Evolutionary conservation across 176 grass and related monocot genomes (phyloP).

Genomic region (Triticum aestivum): IWGSC_CS_RefSeq_v2.1 NC_057796.1:167309337-167309836

Average conservation of each 20-base stretch:
- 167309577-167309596: conserved; percentile 65
- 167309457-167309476: conserved; percentile 12
- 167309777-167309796: conserved; percentile 70
- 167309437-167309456: conserved; percentile 21
- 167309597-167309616: conserved; percentile 98
- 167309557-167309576: conserved; percentile 82
- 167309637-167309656: conserved; percentile 96
- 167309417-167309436: neutral
- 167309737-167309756: conserved; percentile 70
- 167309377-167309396: neutral
- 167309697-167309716: conserved; percentile 60
- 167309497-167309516: conserved; percentile 77
- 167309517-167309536: conserved; percentile 75
- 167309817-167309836: conserved; percentile 70
- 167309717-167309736: conserved; percentile 85
- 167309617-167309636: conserved; percentile 83
- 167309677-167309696: conserved; percentile 65
- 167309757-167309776: conserved; percentile 72
- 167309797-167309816: conserved; percentile 63
- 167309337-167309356: neutral
- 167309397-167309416: conserved; percentile 9
- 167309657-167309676: conserved; percentile 82
- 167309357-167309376: conserved; percentile 7
- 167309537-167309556: conserved; percentile 86
- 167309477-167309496: conserved; percentile 21